Evolutionary conservation across 2,329 filamentous ascomycete species (phyloP).

Genomic region (Beauveria sp.): DNA sequence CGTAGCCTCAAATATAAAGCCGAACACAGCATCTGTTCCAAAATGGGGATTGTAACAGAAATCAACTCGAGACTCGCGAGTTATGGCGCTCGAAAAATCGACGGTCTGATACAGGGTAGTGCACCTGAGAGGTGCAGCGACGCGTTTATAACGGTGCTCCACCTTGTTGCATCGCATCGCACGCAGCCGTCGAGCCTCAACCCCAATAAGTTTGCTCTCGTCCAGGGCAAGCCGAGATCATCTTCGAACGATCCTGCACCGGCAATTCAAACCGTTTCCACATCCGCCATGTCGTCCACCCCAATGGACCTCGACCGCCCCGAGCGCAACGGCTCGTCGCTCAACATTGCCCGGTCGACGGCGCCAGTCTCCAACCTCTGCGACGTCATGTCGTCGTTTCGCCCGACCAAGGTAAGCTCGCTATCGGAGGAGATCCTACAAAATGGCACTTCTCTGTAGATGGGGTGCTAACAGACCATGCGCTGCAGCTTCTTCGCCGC

Average conservation of each 20-base stretch:
- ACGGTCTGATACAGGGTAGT: not conserved
- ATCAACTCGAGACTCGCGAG: too few species aligned
- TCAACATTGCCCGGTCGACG: constrained; percentile 42
- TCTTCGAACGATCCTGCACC: not conserved
- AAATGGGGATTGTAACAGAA: too few species aligned
- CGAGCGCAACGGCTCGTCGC: constrained; percentile 34
- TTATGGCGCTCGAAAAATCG: too few species aligned
- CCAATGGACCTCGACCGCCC: constrained; percentile 50
- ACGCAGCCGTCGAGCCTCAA: not conserved
- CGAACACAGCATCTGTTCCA: too few species aligned
- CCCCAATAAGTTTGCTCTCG: not conserved
- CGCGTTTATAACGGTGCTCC: not conserved
- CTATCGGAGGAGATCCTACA: too few species aligned
- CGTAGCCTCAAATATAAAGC: too few species aligned
- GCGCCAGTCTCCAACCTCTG: constrained; percentile 57
- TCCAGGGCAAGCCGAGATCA: not conserved
- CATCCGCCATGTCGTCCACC: constrained; percentile 40
- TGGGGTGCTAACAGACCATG: not conserved
- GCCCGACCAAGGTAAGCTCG: constrained; percentile 64
- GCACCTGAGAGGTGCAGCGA: not conserved
- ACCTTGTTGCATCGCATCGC: not conserved
- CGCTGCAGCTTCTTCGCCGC: constrained; percentile 45
- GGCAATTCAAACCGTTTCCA: not conserved
- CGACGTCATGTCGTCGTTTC: constrained; percentile 70
- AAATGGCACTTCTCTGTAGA: too few species aligned